These are phyloP conservation scores for Graphium sp. DNA, from an alignment of 2,329 filamentous ascomycete species.

Conservation along the genomic window DNA sequence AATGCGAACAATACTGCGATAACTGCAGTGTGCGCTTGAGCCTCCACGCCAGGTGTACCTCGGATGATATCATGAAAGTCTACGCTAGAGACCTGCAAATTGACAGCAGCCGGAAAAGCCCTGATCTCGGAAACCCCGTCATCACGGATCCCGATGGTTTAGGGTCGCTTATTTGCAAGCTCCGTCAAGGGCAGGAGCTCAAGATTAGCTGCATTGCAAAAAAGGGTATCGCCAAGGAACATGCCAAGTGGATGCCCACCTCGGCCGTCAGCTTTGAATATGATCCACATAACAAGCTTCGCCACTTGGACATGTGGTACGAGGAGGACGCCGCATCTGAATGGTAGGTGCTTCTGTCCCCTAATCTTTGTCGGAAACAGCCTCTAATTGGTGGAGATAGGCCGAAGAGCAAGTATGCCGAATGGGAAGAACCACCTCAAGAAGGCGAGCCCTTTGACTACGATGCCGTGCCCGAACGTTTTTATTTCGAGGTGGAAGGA, in stretches of 20 bases:
- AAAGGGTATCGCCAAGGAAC: slow-evolving; percentile 97
- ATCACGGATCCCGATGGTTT: slow-evolving; percentile 68
- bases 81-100: slow-evolving; percentile 81
- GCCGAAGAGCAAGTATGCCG: slow-evolving; percentile 68
- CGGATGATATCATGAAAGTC: slow-evolving; percentile 81
- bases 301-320: slow-evolving; percentile 88
- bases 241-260: slow-evolving; percentile 93
- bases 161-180: slow-evolving; percentile 76
- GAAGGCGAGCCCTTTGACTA: slow-evolving; percentile 85
- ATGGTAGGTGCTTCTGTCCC: slow-evolving; percentile 43
- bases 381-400: slow-evolving; percentile 23
- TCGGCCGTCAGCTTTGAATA: slow-evolving; percentile 94
- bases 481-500: slow-evolving; percentile 90
- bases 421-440: slow-evolving; percentile 62
- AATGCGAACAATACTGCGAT: slow-evolving; percentile 91
- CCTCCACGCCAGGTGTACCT: slow-evolving; percentile 71
- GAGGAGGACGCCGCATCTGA: slow-evolving; percentile 65
- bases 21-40: slow-evolving; percentile 75
- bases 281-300: slow-evolving; percentile 90
- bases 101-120: slow-evolving; percentile 50
- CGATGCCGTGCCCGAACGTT: slow-evolving; percentile 65
- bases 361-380: not conserved
- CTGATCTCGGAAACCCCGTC: slow-evolving; percentile 63
- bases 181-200: slow-evolving; percentile 78
- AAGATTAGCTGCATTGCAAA: slow-evolving; percentile 86